Percentiles rank a stretch among this genome's conserved stretches.
phyloP scores from a whole-genome alignment of 768 basidiomycete species.

The Hericium rajendrae region DNA sequence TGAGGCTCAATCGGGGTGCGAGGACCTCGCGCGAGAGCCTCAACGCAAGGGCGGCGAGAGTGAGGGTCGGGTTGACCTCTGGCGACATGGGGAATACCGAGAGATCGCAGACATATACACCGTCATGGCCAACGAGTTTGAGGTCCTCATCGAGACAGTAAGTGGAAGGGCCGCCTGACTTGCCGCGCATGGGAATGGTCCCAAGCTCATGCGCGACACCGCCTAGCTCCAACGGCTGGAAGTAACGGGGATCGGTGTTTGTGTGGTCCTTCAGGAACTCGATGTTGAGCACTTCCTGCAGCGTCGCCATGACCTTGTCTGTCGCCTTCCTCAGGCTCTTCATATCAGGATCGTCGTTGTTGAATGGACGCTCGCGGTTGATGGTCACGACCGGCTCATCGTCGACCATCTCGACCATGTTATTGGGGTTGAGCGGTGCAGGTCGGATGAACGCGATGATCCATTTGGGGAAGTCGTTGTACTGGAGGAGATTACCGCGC shows the following conservation, averaged over 20 bases:
- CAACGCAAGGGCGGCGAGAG: conserved; percentile 19
- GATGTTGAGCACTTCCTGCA: conserved; percentile 6
- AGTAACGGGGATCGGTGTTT: not conserved
- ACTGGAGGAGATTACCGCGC: conserved; percentile 1
- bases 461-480: conserved; percentile 6
- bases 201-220: conserved; percentile 20
- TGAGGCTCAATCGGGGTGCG: too few species aligned
- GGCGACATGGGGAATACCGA: conserved; percentile 22
- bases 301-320: not conserved
- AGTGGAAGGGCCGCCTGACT: too few species aligned
- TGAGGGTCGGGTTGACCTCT: conserved; percentile 19
- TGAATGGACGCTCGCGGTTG: not conserved
- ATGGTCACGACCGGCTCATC: conserved; percentile 13
- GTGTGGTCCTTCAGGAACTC: conserved; percentile 3
- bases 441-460: conserved; percentile 12
- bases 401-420: conserved; percentile 10
- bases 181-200: too few species aligned
- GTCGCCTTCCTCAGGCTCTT: conserved; percentile 8
- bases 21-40: conserved; percentile 13
- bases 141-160: conserved; percentile 3
- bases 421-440: not conserved
- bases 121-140: too few species aligned
- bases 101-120: conserved; percentile 20
- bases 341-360: not conserved
- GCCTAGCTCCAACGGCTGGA: conserved; percentile 15